Base-by-base conservation (phyloP, 441 rosid species). In the Rhodomyrtus psidioides region DNA sequence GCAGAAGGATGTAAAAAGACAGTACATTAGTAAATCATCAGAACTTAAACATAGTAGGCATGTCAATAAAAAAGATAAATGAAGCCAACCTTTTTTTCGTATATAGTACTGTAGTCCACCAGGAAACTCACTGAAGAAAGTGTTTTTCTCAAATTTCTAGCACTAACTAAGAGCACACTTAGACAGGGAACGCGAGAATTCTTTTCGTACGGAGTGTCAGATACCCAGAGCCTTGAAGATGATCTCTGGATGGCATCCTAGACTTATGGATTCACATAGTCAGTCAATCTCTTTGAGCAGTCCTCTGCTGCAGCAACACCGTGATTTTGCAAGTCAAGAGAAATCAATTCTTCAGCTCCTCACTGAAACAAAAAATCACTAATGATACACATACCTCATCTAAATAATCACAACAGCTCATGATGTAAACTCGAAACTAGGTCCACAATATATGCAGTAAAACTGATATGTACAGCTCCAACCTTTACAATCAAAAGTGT, bases 221-320 rank as follows among this genome's bases (percentile, higher is more conserved):
- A 88, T 86, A 89, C 90, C 94, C 94, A 92, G 42, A 91, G 88
- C 82, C 88, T 86, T 49, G 90, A 90, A n/a, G 89, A 91, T 28
- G 93, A 90, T 88, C 92, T 88, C 85, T 90, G 94, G 81, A 92
- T 84, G 60, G 91, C 93, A 85, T 87, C 91, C 85, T 90, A 74
- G 39, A 91, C 90, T 70, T 89, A 91, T 19, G 85, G 86, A 83
- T 88, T 90, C 15, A 90, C 89, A 19, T 82, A 53, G 55, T 53
- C 84, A 14, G 83, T 87, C 75, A 92, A 82, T 83, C 82, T 92
- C 60, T 86, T 26, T 30, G 89, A 90, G 87, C 94, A 91, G 83
- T 91, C 91, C 60, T 92, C 92, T 39, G 89, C 90, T 84, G 85
- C 91, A 30, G 92, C 92, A 84, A 88, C 19, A 5, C 85, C 91